Percentiles rank a stretch among this genome's conserved stretches.
Conservation (phyloP, 148 eudicot species). For the Simmondsia chinensis region DNA sequence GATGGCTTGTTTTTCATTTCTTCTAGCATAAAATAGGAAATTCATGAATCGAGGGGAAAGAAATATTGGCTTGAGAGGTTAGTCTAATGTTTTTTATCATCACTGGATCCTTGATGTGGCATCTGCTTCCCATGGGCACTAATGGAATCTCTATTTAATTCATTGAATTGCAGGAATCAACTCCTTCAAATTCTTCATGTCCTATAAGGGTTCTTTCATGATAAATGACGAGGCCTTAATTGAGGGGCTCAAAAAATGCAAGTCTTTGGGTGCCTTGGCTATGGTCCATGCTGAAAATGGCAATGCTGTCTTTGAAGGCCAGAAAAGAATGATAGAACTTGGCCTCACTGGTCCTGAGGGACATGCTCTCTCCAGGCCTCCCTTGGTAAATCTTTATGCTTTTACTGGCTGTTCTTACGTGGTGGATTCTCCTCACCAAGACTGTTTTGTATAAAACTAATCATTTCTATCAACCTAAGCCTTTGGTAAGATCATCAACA, state of each 20-base stretch:
- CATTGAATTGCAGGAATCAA: constrained; percentile 53
- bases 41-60: too few species aligned
- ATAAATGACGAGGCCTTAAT: constrained; percentile 72
- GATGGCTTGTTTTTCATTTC: not conserved
- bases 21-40: too few species aligned
- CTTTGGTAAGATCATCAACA: not conserved
- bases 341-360: constrained; percentile 99
- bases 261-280: constrained; percentile 90
- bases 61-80: too few species aligned
- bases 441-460: not conserved
- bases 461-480: not conserved
- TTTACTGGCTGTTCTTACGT: not conserved
- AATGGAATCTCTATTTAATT: constrained; percentile 5
- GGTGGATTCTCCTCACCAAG: not conserved
- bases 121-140: too few species aligned
- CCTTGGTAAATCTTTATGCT: constrained; percentile 43
- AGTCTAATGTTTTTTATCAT: too few species aligned
- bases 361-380: constrained; percentile 94
- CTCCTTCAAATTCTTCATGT: constrained; percentile 96
- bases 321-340: constrained; percentile 91
- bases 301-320: constrained; percentile 99
- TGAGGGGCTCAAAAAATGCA: constrained; percentile 91
- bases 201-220: constrained; percentile 93
- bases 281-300: constrained; percentile 99
- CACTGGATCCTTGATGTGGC: too few species aligned